These are phyloP conservation scores for Firmiana major DNA, from an alignment of 345 rosid species.

Conservation along the genomic window DNA sequence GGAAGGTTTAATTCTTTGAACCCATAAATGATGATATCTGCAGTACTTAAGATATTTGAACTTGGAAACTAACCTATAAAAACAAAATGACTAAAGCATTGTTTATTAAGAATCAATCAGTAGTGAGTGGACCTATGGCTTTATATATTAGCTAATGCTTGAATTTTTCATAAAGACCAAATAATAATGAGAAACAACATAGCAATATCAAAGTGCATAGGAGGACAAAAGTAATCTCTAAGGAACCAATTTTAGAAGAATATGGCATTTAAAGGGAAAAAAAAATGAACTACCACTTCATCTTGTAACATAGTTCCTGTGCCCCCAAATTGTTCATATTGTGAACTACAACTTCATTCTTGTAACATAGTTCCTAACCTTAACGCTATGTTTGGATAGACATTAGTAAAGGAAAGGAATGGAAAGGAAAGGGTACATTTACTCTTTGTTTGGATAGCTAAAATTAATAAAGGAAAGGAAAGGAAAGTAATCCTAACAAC, in stretches of 20 bases:
- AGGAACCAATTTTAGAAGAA: background rate
- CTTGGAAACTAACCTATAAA: background rate
- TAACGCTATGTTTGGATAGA: too few species aligned
- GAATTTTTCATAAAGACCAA: background rate
- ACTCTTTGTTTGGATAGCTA: too few species aligned
- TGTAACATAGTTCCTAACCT: too few species aligned
- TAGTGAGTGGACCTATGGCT: background rate
- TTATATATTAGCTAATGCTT: background rate
- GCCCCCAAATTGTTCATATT: too few species aligned
- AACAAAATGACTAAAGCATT: background rate
- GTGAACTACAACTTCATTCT: too few species aligned
- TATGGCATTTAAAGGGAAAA: background rate
- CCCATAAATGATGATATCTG: background rate
- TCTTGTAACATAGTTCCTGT: background rate
- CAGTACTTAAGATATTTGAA: constrained; percentile 2
- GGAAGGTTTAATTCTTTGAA: constrained; percentile 60
- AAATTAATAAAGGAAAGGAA: too few species aligned
- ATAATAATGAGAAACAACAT: background rate
- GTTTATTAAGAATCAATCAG: background rate
- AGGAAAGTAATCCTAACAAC: too few species aligned
- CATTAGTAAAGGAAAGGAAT: too few species aligned
- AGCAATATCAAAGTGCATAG: background rate
- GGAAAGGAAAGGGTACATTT: too few species aligned
- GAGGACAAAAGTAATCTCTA: background rate
- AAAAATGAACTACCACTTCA: background rate